phyloP scores from a whole-genome alignment of 1,284 basidiomycete species.

The Somion occarium region DNA sequence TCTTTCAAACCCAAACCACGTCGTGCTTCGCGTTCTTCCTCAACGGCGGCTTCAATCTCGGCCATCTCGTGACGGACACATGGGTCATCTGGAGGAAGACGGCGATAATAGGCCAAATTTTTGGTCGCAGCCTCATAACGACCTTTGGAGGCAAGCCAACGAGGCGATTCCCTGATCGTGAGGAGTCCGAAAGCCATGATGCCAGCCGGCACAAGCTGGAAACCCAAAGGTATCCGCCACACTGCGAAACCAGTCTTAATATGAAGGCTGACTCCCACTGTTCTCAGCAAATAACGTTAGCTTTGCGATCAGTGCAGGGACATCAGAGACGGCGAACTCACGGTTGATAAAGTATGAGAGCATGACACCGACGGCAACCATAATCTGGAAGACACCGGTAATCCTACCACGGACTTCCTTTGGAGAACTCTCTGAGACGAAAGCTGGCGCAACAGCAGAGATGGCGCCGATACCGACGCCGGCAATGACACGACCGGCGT shows the following conservation, averaged over 20 bases:
- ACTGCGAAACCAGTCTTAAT: conserved; percentile 42
- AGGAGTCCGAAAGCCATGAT: conserved; percentile 72
- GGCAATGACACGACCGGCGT: conserved; percentile 68
- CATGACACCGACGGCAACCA: conserved; percentile 75
- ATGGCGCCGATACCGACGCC: conserved; percentile 69
- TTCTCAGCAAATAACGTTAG: background rate
- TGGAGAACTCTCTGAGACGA: conserved; percentile 75
- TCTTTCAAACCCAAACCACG: conserved; percentile 55
- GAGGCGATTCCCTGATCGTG: conserved; percentile 52
- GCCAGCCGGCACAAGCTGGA: conserved; percentile 75
- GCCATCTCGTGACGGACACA: conserved; percentile 49
- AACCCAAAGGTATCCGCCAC: conserved; percentile 73
- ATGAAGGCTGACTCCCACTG: conserved; percentile 61
- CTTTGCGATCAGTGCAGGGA: background rate
- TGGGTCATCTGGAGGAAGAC: conserved; percentile 40
- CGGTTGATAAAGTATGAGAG: conserved; percentile 75
- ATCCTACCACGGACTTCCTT: conserved; percentile 71
- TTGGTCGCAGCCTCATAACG: conserved; percentile 27
- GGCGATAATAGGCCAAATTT: conserved; percentile 54
- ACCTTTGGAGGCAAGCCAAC: conserved; percentile 31
- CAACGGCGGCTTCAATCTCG: conserved; percentile 63
- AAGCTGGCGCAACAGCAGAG: conserved; percentile 68
- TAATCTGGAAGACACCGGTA: conserved; percentile 78
- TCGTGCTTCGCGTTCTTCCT: conserved; percentile 57
- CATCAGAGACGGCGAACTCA: conserved; percentile 28